Conservation (phyloP, 805 yeast genomes). For the Saturnispora ahearnii region DNA sequence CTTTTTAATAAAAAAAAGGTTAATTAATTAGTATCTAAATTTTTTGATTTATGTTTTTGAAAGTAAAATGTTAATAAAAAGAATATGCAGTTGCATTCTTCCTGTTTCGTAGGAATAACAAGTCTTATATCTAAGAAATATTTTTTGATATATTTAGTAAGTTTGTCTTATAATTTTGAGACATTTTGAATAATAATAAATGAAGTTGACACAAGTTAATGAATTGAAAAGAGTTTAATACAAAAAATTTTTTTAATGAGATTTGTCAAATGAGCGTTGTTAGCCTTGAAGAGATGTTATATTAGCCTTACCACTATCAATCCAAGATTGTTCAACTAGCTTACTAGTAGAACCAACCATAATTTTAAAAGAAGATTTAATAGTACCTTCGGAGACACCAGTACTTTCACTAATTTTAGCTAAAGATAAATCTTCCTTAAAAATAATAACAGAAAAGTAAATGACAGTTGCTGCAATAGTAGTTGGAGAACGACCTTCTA, state of each 20-base stretch:
- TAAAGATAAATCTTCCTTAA: conserved; percentile 68
- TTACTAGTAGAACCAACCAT: conserved; percentile 64
- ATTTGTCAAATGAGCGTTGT: not conserved
- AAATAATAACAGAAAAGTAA: conserved; percentile 86
- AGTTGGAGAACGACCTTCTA: conserved; percentile 94
- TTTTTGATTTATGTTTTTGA: not conserved
- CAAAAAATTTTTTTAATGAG: not conserved
- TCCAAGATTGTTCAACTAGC: conserved; percentile 72
- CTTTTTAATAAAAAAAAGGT: not conserved
- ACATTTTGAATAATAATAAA: not conserved
- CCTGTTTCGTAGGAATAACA: too few relatives aligned
- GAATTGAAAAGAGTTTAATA: not conserved
- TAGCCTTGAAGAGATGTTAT: conserved; percentile 1
- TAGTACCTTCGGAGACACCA: conserved; percentile 96
- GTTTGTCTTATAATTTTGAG: not conserved
- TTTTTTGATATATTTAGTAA: not conserved
- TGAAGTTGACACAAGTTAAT: not conserved
- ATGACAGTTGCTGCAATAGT: conserved; percentile 97
- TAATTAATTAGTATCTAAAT: not conserved
- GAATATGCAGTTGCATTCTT: not conserved
- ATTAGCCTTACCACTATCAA: conserved; percentile 55
- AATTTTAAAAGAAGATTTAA: conserved; percentile 81
- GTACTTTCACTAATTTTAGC: conserved; percentile 81
- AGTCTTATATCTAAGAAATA: not conserved
- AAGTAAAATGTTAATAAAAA: not conserved